These are phyloP conservation scores for Crucibulum laeve DNA, from an alignment of 768 basidiomycete genomes.

Conservation along the genomic window DNA sequence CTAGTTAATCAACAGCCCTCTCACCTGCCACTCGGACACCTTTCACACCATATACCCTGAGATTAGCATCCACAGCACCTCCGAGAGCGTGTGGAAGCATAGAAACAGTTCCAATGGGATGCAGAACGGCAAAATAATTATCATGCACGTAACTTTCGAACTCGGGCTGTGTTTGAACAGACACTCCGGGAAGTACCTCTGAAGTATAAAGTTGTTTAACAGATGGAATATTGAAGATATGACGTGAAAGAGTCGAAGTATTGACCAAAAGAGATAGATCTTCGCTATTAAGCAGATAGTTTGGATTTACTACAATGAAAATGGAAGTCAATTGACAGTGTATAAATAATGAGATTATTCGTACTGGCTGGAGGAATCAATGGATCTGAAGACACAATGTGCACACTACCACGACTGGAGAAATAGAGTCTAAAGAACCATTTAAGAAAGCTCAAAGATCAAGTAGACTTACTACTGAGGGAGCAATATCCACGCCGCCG, in stretches of 20 bases:
- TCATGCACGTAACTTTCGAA: background rate
- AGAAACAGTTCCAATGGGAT: background rate
- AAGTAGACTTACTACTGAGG: background rate
- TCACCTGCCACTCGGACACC: background rate
- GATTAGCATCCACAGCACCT: background rate
- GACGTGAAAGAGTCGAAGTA: too few relatives aligned
- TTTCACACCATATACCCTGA: background rate
- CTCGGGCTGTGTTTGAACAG: background rate
- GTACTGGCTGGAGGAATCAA: background rate
- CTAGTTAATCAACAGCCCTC: background rate
- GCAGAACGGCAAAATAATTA: background rate
- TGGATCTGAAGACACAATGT: background rate
- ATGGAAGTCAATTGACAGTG: background rate
- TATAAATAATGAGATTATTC: background rate
- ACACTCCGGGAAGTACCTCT: background rate
- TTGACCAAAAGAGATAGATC: too few relatives aligned
- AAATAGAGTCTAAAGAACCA: background rate
- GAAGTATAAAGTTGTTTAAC: background rate
- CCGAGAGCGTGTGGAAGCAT: background rate
- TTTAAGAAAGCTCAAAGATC: background rate
- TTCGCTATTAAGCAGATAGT: background rate
- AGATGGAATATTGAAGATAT: too few relatives aligned
- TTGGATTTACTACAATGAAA: background rate
- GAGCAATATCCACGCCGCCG: background rate
- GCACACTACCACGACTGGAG: background rate